Percentiles rank a stretch among this genome's conserved stretches.
Evolutionary conservation across 2,329 filamentous ascomycete genomes (phyloP).

Genomic region (Curvularia sp.): DNA sequence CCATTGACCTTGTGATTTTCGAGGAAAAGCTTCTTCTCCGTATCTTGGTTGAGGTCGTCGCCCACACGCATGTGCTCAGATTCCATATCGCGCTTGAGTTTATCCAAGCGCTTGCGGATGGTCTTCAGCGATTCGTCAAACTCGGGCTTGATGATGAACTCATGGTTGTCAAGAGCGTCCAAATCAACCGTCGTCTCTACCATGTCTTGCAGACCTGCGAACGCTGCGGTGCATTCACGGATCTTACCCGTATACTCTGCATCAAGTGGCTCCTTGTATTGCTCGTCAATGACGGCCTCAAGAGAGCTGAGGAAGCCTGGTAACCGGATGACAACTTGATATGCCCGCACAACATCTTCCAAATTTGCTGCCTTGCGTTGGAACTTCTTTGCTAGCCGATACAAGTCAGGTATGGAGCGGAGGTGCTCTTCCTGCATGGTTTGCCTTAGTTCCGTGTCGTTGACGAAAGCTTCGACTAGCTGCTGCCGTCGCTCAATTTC

Average conservation of each 20-base stretch:
- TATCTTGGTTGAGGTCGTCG: constrained; percentile 84
- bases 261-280: constrained; percentile 87
- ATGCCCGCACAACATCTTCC: constrained; percentile 93
- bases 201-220: constrained; percentile 93
- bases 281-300: constrained; percentile 93
- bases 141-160: constrained; percentile 98
- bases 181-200: constrained; percentile 98
- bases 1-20: constrained; percentile 96
- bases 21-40: constrained; percentile 98
- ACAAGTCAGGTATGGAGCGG: constrained; percentile 90
- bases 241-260: constrained; percentile 86
- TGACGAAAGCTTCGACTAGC: constrained; percentile 92
- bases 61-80: constrained; percentile 79
- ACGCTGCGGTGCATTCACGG: constrained; percentile 72
- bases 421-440: constrained; percentile 97
- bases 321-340: constrained; percentile 90
- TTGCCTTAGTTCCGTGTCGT: constrained; percentile 90
- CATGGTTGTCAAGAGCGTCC: constrained; percentile 92
- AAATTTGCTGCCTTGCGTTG: constrained; percentile 89
- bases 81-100: constrained; percentile 81
- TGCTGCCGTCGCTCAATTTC: constrained; percentile 93
- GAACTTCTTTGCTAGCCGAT: constrained; percentile 91
- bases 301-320: constrained; percentile 89
- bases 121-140: constrained; percentile 88
- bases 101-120: constrained; percentile 92